phyloP scores from a whole-genome alignment of 2,329 filamentous ascomycete genomes.

The Lecanoromycetidae sp. region DNA sequence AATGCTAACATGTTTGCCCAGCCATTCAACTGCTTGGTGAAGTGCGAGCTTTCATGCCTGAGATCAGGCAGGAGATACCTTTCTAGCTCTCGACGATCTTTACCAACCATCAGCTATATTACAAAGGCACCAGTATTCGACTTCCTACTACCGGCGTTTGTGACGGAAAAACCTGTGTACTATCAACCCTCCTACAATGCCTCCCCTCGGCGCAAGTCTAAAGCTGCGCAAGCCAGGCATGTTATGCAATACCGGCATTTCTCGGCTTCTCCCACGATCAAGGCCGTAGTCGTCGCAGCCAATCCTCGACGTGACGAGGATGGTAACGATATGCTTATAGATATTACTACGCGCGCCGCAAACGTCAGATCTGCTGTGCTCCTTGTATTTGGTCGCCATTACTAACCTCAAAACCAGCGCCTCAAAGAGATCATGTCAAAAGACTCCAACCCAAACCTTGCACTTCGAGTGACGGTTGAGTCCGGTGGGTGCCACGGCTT shows the following conservation, averaged over 20 bases:
- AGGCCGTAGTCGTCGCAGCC: slow-evolving; percentile 33
- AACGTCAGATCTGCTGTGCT: slow-evolving; percentile 42
- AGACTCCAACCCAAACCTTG: slow-evolving; percentile 63
- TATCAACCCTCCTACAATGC: not conserved
- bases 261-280: slow-evolving; percentile 25
- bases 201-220: not conserved
- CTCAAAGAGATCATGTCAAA: slow-evolving; percentile 64
- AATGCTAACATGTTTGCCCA: not conserved
- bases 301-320: slow-evolving; percentile 74
- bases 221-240: slow-evolving; percentile 1
- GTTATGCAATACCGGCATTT: slow-evolving; percentile 23
- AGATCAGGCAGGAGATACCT: not conserved
- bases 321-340: slow-evolving; percentile 70
- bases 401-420: slow-evolving; percentile 35
- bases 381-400: not conserved
- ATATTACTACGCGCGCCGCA: slow-evolving; percentile 72
- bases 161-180: not conserved
- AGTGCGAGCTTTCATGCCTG: not conserved
- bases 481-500: slow-evolving; percentile 95
- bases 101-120: not conserved
- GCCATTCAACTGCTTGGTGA: not conserved
- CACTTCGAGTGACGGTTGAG: slow-evolving; percentile 83
- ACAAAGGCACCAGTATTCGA: not conserved
- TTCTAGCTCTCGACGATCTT: not conserved
- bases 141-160: not conserved